A percentile compares a stretch with the other conserved stretches of the same genome.
Conservation (phyloP, 768 basidiomycete genomes). For the Amanita rimosa region DNA sequence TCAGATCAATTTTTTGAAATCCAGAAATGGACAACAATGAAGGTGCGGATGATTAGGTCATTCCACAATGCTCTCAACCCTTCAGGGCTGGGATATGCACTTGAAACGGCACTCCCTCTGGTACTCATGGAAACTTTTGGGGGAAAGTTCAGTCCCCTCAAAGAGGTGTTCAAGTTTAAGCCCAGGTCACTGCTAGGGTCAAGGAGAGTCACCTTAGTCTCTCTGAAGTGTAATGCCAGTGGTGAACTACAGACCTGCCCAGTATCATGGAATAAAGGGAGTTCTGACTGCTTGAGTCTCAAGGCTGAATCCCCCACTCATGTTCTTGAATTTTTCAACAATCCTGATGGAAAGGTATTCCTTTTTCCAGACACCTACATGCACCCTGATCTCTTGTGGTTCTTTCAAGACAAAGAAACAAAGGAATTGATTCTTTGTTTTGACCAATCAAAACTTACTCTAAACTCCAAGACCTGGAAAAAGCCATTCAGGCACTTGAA, state of each 20-base stretch:
- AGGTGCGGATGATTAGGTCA: no score
- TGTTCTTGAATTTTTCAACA: conserved; percentile 2
- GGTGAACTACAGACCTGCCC: conserved; percentile 5
- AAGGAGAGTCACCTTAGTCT: conserved; percentile 2
- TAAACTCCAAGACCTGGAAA: neutral
- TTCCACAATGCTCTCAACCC: no score
- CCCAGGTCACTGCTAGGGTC: no score
- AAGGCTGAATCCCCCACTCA: conserved; percentile 2
- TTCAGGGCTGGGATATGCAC: no score
- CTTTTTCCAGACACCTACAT: conserved; percentile 7
- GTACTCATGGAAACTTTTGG: no score
- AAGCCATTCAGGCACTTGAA: neutral
- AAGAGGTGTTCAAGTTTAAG: no score
- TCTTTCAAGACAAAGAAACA: conserved; percentile 7
- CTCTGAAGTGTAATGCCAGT: neutral
- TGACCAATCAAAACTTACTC: conserved; percentile 4
- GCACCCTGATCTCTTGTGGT: conserved; percentile 5
- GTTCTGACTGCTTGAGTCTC: conserved; percentile 2
- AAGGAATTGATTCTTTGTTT: conserved; percentile 7
- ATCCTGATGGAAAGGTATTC: conserved; percentile 5
- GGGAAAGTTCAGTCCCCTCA: no score
- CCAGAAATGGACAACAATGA: no score
- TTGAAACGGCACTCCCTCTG: no score
- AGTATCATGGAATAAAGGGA: conserved; percentile 6
- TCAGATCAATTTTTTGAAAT: no score